Conservation (phyloP, 139 green algal species). For the Chlorella ohadii region DNA sequence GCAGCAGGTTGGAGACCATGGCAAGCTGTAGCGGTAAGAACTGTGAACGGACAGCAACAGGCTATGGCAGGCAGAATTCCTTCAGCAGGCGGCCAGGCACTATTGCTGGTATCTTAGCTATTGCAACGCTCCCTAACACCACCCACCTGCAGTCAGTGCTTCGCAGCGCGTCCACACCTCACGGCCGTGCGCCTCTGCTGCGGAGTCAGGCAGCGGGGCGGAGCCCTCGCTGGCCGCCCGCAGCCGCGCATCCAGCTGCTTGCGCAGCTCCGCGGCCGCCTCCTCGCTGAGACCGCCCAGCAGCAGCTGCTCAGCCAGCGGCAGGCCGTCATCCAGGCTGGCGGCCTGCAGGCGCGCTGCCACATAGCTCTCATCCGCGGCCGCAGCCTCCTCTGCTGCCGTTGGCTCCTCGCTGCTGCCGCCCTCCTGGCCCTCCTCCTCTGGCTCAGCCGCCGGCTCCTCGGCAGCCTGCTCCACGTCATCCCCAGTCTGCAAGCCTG, state of each 20-base stretch:
- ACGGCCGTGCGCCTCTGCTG: slow-evolving; percentile 40
- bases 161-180: slow-evolving; percentile 87
- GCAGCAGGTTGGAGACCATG: too few species aligned
- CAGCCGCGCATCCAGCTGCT: slow-evolving; percentile 67
- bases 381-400: slow-evolving; percentile 21
- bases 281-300: slow-evolving; percentile 28
- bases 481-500: slow-evolving; percentile 5
- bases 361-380: slow-evolving; percentile 25
- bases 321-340: slow-evolving; percentile 36
- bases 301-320: slow-evolving; percentile 5
- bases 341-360: slow-evolving; percentile 35
- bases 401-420: slow-evolving; percentile 39
- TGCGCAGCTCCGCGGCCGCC: slow-evolving; percentile 52
- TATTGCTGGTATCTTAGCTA: neutral
- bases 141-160: slow-evolving; percentile 72
- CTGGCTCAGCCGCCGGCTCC: slow-evolving; percentile 11
- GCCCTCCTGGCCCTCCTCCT: slow-evolving; percentile 26
- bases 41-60: too few species aligned
- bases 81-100: neutral
- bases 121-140: neutral
- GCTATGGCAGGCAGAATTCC: too few species aligned
- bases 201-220: slow-evolving; percentile 11
- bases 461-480: slow-evolving; percentile 24
- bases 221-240: slow-evolving; percentile 32
- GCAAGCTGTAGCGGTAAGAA: too few species aligned